Evolutionary conservation across 2,329 filamentous ascomycete genomes (phyloP).

Genomic region (Elsinoe necatrix): DNA sequence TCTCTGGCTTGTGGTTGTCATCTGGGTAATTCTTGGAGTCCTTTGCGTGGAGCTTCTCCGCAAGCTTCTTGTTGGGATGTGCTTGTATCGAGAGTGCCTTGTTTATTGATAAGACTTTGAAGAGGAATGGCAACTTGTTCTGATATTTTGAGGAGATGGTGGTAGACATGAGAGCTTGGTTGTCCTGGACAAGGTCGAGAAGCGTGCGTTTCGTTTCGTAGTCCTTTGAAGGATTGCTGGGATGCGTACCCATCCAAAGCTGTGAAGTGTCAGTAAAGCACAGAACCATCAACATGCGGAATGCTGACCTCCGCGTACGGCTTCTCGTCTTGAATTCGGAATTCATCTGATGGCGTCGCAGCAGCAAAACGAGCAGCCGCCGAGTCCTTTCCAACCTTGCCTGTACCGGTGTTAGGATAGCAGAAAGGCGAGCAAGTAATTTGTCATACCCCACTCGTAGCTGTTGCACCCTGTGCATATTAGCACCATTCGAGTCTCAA

Average conservation of each 20-base stretch:
- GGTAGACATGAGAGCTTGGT: slow-evolving; percentile 69
- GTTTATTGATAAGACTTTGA: slow-evolving; percentile 94
- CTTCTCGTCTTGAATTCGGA: slow-evolving; percentile 74
- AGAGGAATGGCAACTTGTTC: slow-evolving; percentile 82
- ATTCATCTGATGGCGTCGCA: slow-evolving; percentile 65
- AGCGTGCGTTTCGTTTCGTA: slow-evolving; percentile 74
- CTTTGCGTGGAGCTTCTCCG: slow-evolving; percentile 73
- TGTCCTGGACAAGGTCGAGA: slow-evolving; percentile 79
- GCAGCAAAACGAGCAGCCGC: slow-evolving; percentile 84
- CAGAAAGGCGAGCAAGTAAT: too few species aligned
- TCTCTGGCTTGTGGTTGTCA: slow-evolving; percentile 99
- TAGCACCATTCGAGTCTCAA: slow-evolving; percentile 11
- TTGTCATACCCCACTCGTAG: slow-evolving; percentile 84
- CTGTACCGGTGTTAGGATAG: slow-evolving; percentile 36
- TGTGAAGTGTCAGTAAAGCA: slow-evolving; percentile 34
- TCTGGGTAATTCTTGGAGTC: slow-evolving; percentile 96
- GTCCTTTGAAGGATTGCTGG: slow-evolving; percentile 89
- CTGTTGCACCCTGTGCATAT: slow-evolving; percentile 75
- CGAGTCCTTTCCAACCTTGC: slow-evolving; percentile 80
- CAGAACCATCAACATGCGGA: background rate
- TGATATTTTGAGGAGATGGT: slow-evolving; percentile 68
- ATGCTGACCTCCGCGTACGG: slow-evolving; percentile 79
- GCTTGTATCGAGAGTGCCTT: slow-evolving; percentile 97
- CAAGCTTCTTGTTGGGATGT: slow-evolving; percentile 63
- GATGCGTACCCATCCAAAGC: slow-evolving; percentile 99